These are phyloP conservation scores for Calocybe gangraenosa DNA, from an alignment of 768 basidiomycete genomes.

Conservation along the genomic window DNA sequence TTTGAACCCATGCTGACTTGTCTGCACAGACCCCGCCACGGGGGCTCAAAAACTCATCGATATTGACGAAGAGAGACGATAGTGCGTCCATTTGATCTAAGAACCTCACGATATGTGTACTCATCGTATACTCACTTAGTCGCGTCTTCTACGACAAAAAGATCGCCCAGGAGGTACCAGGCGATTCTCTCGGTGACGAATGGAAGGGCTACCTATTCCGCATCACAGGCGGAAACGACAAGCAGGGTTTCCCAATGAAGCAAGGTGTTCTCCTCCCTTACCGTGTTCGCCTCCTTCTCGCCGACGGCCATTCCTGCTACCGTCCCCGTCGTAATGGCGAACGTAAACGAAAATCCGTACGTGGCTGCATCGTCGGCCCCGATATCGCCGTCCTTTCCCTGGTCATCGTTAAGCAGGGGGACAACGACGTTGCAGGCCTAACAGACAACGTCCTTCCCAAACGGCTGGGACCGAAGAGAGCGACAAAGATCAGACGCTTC, in stretches of 20 bases:
- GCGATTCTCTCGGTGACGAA: constrained; percentile 89
- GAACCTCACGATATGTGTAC: too few species aligned
- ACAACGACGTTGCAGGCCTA: constrained; percentile 82
- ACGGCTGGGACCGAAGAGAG: constrained; percentile 94
- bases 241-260: constrained; percentile 99
- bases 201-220: constrained; percentile 96
- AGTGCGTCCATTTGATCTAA: constrained; percentile 37
- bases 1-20: constrained; percentile 13
- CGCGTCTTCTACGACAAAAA: constrained; percentile 97
- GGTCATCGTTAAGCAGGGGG: constrained; percentile 96
- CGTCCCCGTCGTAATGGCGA: constrained; percentile 89
- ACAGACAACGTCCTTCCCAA: constrained; percentile 93
- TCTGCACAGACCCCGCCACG: constrained; percentile 80
- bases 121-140: constrained; percentile 33
- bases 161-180: constrained; percentile 92
- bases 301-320: constrained; percentile 98
- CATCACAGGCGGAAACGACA: constrained; percentile 98
- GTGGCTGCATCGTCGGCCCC: constrained; percentile 95
- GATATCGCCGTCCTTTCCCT: constrained; percentile 94
- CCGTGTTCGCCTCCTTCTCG: constrained; percentile 90
- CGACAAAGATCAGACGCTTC: constrained; percentile 95
- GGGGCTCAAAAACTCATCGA: constrained; percentile 97
- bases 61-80: constrained; percentile 87
- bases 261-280: constrained; percentile 95
- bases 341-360: constrained; percentile 98